These are phyloP conservation scores for Aspergillus pseudoviridinutans DNA, from an alignment of 2,329 filamentous ascomycete genomes.

Conservation along the genomic window DNA sequence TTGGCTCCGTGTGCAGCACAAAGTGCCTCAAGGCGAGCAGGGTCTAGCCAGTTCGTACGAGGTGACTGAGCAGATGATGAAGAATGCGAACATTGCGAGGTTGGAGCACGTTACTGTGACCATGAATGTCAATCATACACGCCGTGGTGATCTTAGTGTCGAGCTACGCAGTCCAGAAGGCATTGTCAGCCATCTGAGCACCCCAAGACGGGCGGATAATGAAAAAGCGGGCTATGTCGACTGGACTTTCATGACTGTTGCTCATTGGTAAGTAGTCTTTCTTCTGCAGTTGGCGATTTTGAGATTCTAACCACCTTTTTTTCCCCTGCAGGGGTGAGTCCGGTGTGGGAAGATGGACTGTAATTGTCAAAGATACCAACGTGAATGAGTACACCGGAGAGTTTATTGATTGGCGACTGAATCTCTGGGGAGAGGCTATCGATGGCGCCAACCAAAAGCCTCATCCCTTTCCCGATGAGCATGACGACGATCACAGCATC, in stretches of 20 bases:
- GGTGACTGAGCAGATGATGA: conserved; percentile 75
- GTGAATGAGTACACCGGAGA: conserved; percentile 72
- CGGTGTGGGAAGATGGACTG: conserved; percentile 83
- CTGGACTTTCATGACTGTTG: conserved; percentile 99
- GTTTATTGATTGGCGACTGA: conserved; percentile 89
- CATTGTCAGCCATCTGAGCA: conserved; percentile 78
- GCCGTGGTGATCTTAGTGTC: conserved; percentile 86
- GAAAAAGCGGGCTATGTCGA: conserved; percentile 71
- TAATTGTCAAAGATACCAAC: conserved; percentile 80
- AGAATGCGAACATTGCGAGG: conserved; percentile 75
- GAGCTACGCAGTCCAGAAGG: conserved; percentile 82
- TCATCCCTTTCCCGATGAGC: conserved; percentile 75
- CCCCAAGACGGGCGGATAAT: conserved; percentile 66
- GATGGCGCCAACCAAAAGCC: conserved; percentile 68
- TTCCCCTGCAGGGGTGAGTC: conserved; percentile 68
- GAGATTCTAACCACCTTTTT: conserved; percentile 23
- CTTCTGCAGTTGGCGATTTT: not conserved
- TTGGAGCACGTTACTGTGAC: conserved; percentile 95
- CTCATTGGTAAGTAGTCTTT: conserved; percentile 68
- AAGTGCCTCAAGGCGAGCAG: conserved; percentile 77
- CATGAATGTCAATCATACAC: conserved; percentile 89
- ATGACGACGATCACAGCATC: conserved; percentile 81
- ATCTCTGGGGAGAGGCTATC: conserved; percentile 86
- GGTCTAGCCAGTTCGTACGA: conserved; percentile 78
- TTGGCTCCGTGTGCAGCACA: conserved; percentile 84